Conservation (phyloP, 2,329 filamentous ascomycete genomes). For the Canariomyces notabilis region DNA sequence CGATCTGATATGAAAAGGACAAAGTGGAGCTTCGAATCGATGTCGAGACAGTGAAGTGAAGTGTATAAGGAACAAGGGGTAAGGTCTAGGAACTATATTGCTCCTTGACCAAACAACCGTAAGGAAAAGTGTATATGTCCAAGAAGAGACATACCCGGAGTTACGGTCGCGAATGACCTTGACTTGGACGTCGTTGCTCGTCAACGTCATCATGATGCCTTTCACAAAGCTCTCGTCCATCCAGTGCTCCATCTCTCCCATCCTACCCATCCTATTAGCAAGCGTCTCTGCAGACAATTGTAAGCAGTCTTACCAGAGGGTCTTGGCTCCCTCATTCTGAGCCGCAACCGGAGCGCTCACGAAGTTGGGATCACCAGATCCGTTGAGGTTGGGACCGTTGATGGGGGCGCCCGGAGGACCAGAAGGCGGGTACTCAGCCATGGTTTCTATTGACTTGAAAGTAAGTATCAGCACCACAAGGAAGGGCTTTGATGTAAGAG, state of each 20-base stretch:
- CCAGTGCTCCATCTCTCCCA: slow-evolving; percentile 98
- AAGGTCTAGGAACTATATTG: too few relatives aligned
- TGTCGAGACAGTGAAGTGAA: too few relatives aligned
- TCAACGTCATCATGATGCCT: slow-evolving; percentile 80
- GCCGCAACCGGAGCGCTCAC: slow-evolving; percentile 20
- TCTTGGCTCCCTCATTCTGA: slow-evolving; percentile 48
- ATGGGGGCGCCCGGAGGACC: slow-evolving; percentile 20
- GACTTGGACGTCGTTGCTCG: slow-evolving; percentile 92
- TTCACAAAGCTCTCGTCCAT: slow-evolving; percentile 99
- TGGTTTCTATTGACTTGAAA: slow-evolving; percentile 11
- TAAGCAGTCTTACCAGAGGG: slow-evolving; percentile 45
- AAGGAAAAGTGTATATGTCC: neutral
- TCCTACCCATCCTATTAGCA: slow-evolving; percentile 52
- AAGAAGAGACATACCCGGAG: slow-evolving; percentile 66
- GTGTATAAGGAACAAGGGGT: too few relatives aligned
- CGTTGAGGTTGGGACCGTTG: slow-evolving; percentile 28
- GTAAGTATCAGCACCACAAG: neutral
- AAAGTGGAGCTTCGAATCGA: too few relatives aligned
- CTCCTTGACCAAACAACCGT: too few relatives aligned
- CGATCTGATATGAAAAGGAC: too few relatives aligned
- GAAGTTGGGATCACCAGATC: slow-evolving; percentile 26
- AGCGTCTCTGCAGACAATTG: neutral
- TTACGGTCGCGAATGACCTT: slow-evolving; percentile 99
- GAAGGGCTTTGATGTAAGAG: neutral
- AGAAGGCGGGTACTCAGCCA: slow-evolving; percentile 24